These are phyloP conservation scores for Cryptococcus deneoformans DNA, from an alignment of 1,284 basidiomycete genomes.

Conservation along the genomic window DNA sequence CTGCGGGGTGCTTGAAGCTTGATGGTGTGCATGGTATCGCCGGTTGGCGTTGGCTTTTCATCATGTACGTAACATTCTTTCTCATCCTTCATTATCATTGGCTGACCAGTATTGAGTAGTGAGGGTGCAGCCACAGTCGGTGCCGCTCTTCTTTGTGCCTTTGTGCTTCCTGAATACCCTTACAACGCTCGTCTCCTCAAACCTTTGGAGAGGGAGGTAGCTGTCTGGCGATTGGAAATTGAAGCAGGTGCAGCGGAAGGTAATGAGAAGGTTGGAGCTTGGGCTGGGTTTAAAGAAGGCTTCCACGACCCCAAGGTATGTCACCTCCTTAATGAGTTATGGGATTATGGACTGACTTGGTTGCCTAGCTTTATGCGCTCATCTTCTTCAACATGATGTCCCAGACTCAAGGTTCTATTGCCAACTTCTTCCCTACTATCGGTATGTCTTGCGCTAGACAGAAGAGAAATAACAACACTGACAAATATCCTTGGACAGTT, in stretches of 20 bases:
- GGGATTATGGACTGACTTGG: background rate
- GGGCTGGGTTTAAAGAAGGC: constrained; percentile 16
- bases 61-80: constrained; percentile 12
- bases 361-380: constrained; percentile 18
- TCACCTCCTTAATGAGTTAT: background rate
- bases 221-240: constrained; percentile 28
- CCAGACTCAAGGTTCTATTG: constrained; percentile 21
- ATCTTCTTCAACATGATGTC: constrained; percentile 26
- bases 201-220: constrained; percentile 27
- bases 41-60: constrained; percentile 40
- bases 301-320: constrained; percentile 30
- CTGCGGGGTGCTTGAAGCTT: constrained; percentile 34
- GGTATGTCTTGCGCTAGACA: constrained; percentile 39
- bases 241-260: constrained; percentile 31
- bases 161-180: constrained; percentile 29
- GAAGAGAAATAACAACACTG: constrained; percentile 35
- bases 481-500: constrained; percentile 47
- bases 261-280: constrained; percentile 17
- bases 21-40: constrained; percentile 28
- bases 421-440: constrained; percentile 43
- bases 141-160: constrained; percentile 16
- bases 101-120: background rate
- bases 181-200: constrained; percentile 28
- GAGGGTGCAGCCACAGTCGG: constrained; percentile 28
- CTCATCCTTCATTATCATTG: background rate